These are phyloP conservation scores for Salvia hispanica DNA, from an alignment of 257 asterid genomes.

Conservation along the genomic window DNA sequence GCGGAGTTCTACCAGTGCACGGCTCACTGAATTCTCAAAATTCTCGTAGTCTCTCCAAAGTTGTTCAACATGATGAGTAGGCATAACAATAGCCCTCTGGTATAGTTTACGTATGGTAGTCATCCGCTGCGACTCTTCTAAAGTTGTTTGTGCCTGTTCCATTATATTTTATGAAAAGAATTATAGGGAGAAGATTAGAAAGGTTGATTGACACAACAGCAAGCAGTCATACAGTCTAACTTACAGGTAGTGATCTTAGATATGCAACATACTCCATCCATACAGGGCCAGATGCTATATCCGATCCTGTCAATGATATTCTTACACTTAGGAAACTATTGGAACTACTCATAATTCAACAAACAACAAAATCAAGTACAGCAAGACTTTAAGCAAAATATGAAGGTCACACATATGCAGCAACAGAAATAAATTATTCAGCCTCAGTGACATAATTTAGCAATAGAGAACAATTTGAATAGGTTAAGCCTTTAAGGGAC, in stretches of 20 bases:
- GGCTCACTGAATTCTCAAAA: conserved; percentile 95
- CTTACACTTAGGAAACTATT: background rate
- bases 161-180: conserved; percentile 31
- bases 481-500: background rate
- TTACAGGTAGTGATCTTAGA: conserved; percentile 83
- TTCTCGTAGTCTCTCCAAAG: conserved; percentile 98
- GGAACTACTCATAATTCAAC: background rate
- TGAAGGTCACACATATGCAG: background rate
- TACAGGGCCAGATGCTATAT: conserved; percentile 88
- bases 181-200: conserved; percentile 9
- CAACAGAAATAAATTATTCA: conserved; percentile 14
- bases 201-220: conserved; percentile 22
- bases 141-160: conserved; percentile 69
- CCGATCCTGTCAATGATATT: conserved; percentile 68
- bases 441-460: conserved; percentile 7
- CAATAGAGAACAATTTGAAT: conserved; percentile 1
- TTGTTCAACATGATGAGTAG: conserved; percentile 88
- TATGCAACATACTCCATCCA: conserved; percentile 94
- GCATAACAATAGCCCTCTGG: conserved; percentile 90
- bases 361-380: background rate
- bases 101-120: conserved; percentile 78
- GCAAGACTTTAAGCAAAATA: background rate
- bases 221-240: conserved; percentile 33
- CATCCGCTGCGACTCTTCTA: conserved; percentile 87
- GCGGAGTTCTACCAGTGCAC: conserved; percentile 68